These are phyloP conservation scores for Botrytis tulipae DNA, from an alignment of 2,329 filamentous ascomycete species.

Conservation along the genomic window DNA sequence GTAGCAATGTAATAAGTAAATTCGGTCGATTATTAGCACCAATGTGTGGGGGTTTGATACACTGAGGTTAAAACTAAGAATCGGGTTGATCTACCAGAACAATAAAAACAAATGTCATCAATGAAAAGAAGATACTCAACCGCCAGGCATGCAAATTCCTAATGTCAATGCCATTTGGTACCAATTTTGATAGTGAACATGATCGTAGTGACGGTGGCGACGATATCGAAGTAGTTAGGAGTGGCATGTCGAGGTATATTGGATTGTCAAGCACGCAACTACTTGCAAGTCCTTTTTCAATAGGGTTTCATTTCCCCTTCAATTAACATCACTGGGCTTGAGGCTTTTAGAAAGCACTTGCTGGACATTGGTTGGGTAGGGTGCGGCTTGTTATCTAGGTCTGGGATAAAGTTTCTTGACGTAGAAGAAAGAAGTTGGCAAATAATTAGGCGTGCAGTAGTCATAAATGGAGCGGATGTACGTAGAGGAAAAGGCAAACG, in stretches of 20 bases:
- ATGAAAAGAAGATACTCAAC: background rate
- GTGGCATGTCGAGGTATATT: background rate
- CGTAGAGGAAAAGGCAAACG: background rate
- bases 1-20: constrained; percentile 31
- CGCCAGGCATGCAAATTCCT: background rate
- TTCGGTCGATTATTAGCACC: constrained; percentile 58
- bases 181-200: background rate
- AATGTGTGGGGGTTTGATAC: constrained; percentile 57
- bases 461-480: background rate
- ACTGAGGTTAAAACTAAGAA: constrained; percentile 72
- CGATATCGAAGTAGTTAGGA: background rate
- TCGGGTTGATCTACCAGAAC: constrained; percentile 46
- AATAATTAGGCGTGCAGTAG: background rate
- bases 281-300: background rate
- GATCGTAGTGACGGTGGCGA: background rate
- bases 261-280: background rate
- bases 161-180: background rate
- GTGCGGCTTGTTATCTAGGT: background rate
- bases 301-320: background rate
- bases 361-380: background rate
- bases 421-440: background rate
- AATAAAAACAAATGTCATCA: constrained; percentile 12
- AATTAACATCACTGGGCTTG: background rate
- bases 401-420: constrained; percentile 2
- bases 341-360: constrained; percentile 5